Conservation (phyloP, 805 yeast genomes). For the Kazachstania psychrophila region DNA sequence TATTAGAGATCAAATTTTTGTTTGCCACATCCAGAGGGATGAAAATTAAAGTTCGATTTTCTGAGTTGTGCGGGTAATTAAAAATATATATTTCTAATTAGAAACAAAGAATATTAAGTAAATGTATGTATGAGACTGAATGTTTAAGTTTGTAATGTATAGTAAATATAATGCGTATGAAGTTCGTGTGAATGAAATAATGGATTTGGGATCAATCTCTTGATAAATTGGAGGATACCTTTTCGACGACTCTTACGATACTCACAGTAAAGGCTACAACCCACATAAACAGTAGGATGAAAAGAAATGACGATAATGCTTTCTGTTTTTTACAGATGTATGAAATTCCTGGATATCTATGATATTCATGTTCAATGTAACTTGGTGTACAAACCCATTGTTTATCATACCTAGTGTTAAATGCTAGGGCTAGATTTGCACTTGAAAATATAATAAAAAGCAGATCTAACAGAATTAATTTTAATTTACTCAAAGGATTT, state of each 20-base stretch:
- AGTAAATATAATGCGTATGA: no score
- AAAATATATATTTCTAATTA: no score
- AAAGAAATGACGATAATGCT: slow-evolving; percentile 69
- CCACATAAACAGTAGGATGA: slow-evolving; percentile 72
- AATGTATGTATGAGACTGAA: neutral
- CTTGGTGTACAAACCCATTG: slow-evolving; percentile 63
- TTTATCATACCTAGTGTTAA: slow-evolving; percentile 69
- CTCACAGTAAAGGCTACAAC: slow-evolving; percentile 77
- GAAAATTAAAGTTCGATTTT: neutral
- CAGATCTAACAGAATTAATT: slow-evolving; percentile 71
- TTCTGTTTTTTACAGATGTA: slow-evolving; percentile 70
- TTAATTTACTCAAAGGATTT: slow-evolving; percentile 73
- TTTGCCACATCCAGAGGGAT: neutral
- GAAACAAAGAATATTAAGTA: neutral
- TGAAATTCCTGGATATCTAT: slow-evolving; percentile 29
- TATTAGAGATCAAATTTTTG: neutral
- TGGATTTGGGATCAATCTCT: neutral
- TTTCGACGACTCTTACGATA: slow-evolving; percentile 70
- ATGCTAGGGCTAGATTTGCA: slow-evolving; percentile 79
- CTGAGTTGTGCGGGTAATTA: neutral
- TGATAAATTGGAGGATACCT: slow-evolving; percentile 32
- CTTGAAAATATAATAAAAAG: slow-evolving; percentile 81
- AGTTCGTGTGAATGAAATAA: no score
- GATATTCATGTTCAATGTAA: slow-evolving; percentile 2
- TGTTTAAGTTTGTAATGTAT: neutral